phyloP scores from a whole-genome alignment of 352 stramenopile genomes.

The Phytophthora syringae region DNA sequence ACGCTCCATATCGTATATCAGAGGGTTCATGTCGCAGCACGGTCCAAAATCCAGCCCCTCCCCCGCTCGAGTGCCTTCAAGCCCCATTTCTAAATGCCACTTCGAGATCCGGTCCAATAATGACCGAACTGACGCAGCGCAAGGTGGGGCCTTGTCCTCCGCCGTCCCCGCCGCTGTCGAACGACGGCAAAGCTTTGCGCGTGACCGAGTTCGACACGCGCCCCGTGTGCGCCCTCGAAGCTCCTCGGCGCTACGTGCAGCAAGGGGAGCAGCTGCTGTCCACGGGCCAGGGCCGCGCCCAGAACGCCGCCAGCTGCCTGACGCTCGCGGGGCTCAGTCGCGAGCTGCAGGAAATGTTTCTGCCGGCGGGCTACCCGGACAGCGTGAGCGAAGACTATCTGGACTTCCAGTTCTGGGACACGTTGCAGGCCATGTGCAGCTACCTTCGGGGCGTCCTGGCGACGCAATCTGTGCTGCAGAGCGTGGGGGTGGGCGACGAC shows the following conservation, averaged over 20 bases:
- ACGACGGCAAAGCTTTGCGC: slow-evolving; percentile 34
- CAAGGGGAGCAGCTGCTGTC: slow-evolving; percentile 42
- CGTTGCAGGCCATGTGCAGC: slow-evolving; percentile 94
- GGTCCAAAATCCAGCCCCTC: slow-evolving; percentile 19
- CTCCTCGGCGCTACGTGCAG: slow-evolving; percentile 55
- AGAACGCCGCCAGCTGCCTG: slow-evolving; percentile 26
- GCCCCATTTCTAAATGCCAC: slow-evolving; percentile 2
- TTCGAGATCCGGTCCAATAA: not conserved
- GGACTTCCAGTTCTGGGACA: slow-evolving; percentile 96
- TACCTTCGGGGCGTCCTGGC: slow-evolving; percentile 95
- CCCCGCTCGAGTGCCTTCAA: slow-evolving; percentile 2
- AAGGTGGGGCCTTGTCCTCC: slow-evolving; percentile 37
- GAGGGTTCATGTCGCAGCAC: slow-evolving; percentile 28
- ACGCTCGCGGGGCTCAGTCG: slow-evolving; percentile 47
- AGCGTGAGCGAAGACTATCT: slow-evolving; percentile 93
- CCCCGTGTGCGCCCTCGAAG: slow-evolving; percentile 58
- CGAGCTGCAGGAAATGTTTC: slow-evolving; percentile 87
- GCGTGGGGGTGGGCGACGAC: slow-evolving; percentile 93
- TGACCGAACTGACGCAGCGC: slow-evolving; percentile 62
- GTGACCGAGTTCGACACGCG: slow-evolving; percentile 69
- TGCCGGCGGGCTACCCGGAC: slow-evolving; percentile 85
- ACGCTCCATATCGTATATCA: too few species aligned
- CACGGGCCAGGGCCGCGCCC: slow-evolving; percentile 18
- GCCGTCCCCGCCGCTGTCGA: slow-evolving; percentile 16
- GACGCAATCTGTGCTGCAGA: slow-evolving; percentile 93